Percentiles rank a stretch among this genome's conserved stretches.
These are phyloP conservation scores for Acanthamoeba healyi DNA, from an alignment of 208 protist species.

Conservation along the genomic window DNA sequence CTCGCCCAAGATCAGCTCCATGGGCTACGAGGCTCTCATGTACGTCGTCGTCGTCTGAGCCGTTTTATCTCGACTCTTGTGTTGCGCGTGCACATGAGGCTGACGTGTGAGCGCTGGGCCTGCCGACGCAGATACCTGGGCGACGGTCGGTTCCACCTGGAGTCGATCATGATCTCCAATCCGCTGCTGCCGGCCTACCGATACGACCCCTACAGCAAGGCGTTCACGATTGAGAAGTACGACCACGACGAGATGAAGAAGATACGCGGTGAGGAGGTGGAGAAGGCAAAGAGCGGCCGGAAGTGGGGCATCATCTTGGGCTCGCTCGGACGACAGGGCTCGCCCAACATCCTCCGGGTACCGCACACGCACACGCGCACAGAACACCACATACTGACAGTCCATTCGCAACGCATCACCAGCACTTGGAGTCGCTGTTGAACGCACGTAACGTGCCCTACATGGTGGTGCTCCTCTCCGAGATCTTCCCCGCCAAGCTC, in stretches of 20 bases:
- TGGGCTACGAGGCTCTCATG: slow-evolving; percentile 75
- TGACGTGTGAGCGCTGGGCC: not conserved
- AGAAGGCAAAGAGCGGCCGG: slow-evolving; percentile 89
- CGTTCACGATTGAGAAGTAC: slow-evolving; percentile 95
- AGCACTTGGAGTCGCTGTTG: slow-evolving; percentile 93
- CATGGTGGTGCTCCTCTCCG: slow-evolving; percentile 96
- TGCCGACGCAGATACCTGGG: slow-evolving; percentile 93
- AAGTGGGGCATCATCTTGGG: slow-evolving; percentile 97
- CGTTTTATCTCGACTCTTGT: not conserved
- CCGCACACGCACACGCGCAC: not conserved
- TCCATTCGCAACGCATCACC: not conserved
- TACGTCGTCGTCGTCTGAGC: slow-evolving; percentile 75
- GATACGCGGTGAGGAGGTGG: slow-evolving; percentile 91
- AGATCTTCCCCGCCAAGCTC: slow-evolving; percentile 98
- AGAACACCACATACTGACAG: not conserved
- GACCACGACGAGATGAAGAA: slow-evolving; percentile 94
- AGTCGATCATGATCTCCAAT: slow-evolving; percentile 98
- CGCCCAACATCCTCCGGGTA: slow-evolving; percentile 93
- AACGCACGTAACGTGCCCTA: slow-evolving; percentile 89
- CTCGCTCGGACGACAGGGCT: slow-evolving; percentile 98
- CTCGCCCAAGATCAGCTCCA: slow-evolving; percentile 93
- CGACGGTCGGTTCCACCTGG: slow-evolving; percentile 99
- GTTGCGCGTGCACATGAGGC: not conserved
- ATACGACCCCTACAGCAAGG: slow-evolving; percentile 98
- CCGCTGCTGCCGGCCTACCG: slow-evolving; percentile 93